Percentiles rank a stretch among this genome's conserved stretches.
phyloP scores from a whole-genome alignment of 352 stramenopile species.

The Hyaloperonospora arabidopsidis region DNA sequence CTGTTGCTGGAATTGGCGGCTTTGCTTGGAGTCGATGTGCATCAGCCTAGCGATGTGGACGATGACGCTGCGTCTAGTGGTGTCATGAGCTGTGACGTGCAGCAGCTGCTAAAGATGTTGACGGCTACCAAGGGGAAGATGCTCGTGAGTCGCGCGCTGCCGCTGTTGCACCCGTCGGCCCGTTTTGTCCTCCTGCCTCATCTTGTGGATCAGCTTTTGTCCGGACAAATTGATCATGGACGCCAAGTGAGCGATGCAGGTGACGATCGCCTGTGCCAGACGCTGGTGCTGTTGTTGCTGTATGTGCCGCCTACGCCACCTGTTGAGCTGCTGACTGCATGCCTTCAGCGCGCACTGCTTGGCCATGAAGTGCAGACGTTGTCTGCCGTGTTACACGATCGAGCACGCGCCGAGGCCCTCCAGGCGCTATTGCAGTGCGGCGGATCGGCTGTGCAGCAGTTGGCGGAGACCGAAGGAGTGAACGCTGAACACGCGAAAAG shows the following conservation, averaged over 20 bases:
- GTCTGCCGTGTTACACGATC: constrained; percentile 66
- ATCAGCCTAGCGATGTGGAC: constrained; percentile 12
- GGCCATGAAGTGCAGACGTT: constrained; percentile 54
- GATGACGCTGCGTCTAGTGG: constrained; percentile 11
- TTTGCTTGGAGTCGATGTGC: constrained; percentile 49
- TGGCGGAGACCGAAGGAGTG: constrained; percentile 23
- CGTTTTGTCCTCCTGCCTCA: constrained; percentile 69
- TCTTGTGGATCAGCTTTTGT: constrained; percentile 56
- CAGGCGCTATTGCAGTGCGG: constrained; percentile 72
- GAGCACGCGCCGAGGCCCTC: constrained; percentile 55
- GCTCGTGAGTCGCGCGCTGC: constrained; percentile 66
- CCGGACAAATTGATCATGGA: constrained; percentile 30
- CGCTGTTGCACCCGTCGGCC: constrained; percentile 69
- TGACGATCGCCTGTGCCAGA: constrained; percentile 65
- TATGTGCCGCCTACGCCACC: constrained; percentile 71
- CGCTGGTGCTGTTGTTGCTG: constrained; percentile 70
- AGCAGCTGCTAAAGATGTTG: constrained; percentile 53
- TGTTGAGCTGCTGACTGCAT: constrained; percentile 56
- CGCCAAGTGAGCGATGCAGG: constrained; percentile 30
- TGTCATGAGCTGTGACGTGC: constrained; percentile 41
- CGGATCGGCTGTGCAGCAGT: constrained; percentile 41
- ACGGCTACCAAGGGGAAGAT: constrained; percentile 60
- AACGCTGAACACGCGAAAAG: constrained; percentile 20
- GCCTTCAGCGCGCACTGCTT: constrained; percentile 47
- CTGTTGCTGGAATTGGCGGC: constrained; percentile 60